phyloP scores from a whole-genome alignment of 805 yeast genomes.

The Barnettozyma vustinii region DNA sequence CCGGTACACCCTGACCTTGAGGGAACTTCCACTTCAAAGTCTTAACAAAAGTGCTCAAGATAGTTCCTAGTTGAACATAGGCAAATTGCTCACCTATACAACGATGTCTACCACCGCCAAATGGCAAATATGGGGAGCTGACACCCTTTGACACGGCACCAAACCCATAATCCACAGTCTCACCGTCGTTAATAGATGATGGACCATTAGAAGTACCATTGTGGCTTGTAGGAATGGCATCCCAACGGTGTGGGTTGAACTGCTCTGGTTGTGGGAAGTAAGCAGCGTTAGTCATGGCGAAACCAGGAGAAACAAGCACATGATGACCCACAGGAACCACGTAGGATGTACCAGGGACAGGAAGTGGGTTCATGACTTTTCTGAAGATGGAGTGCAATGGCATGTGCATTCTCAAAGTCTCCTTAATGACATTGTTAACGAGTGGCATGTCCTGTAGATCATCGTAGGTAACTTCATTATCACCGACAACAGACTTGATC shows the following conservation, averaged over 20 bases:
- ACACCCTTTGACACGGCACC: constrained; percentile 97
- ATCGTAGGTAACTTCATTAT: constrained; percentile 66
- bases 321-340: constrained; percentile 87
- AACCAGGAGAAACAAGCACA: constrained; percentile 93
- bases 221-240: constrained; percentile 23
- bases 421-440: constrained; percentile 80
- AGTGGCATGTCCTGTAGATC: constrained; percentile 76
- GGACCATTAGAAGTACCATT: constrained; percentile 13
- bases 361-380: constrained; percentile 72
- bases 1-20: constrained; percentile 50
- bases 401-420: constrained; percentile 92
- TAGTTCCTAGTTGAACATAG: constrained; percentile 82
- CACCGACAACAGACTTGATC: constrained; percentile 54
- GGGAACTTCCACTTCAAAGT: constrained; percentile 73
- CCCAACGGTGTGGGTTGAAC: constrained; percentile 91
- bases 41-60: constrained; percentile 69
- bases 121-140: constrained; percentile 90
- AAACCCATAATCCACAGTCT: constrained; percentile 89
- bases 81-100: constrained; percentile 99
- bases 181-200: constrained; percentile 21
- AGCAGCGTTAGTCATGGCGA: constrained; percentile 67
- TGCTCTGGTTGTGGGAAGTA: constrained; percentile 72
- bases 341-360: constrained; percentile 71
- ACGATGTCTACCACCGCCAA: constrained; percentile 99
- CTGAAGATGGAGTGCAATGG: constrained; percentile 96